Evolutionary conservation across 805 yeast genomes (phyloP), one percentile per base, ranked within the genome.

Genomic region (Saccharomycopsis capsularis): DNA sequence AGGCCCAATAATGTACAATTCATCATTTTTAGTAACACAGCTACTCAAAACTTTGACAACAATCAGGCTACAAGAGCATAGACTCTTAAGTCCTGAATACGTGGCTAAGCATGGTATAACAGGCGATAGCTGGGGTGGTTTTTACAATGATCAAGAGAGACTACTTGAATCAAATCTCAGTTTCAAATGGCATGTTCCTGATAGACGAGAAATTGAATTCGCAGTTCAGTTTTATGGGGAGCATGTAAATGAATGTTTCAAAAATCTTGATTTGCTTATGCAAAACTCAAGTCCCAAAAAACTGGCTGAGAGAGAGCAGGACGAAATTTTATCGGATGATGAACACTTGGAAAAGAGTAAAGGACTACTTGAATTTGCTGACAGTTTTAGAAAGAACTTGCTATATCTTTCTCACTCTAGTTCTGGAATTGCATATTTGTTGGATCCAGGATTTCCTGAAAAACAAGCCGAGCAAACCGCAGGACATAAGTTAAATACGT

Each of bases 151-250:
- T 53, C 64, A 69, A 0, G 57, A 63, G 18, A 69, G 86, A 53
- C 78, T 81, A 46, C 60, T 69, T 1, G 48, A 58, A 11, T 74
- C 73, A 13, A 74, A 76, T 52, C 61, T 85, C 30, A 58, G 70
- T 0, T 80, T 88, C 55, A 67, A 71, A 1, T 91, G 99, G 99
- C 87, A 81, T 57, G 61, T 72, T 1, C 97, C 98, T 0, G 59
- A 70, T 1, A 63, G 63, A 2, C 63, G 57, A 2, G 89, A 82
- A 42, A 66, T 86, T 2, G 67, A 67, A 0, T 75, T 76, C 58
- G 90, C 95, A 0, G 71, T 81, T 3, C 72, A 75, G 2, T 64
- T 79, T 9, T 85, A 82, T 56, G 75, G 72, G 19, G 60, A 59
- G 1, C 73, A 82, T 42, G 68, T 77, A 0, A 62, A 69, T 0